Evolutionary conservation across 2,329 filamentous ascomycete species (phyloP).

Genomic region (Monosporascus sp.): DNA sequence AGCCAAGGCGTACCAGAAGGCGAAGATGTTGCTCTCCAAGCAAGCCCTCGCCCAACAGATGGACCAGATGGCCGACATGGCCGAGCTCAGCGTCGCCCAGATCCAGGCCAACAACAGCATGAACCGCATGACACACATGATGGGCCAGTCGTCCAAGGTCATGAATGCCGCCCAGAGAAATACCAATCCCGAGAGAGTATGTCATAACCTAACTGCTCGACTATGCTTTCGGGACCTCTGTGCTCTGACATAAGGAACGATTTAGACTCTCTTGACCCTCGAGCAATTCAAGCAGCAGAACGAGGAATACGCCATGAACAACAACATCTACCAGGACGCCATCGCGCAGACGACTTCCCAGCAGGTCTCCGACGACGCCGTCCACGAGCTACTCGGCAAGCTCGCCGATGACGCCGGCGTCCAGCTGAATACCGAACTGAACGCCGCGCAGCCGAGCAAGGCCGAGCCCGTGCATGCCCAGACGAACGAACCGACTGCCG

Average conservation of each 20-base stretch:
- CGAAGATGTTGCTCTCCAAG: slow-evolving; percentile 56
- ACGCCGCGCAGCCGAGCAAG: slow-evolving; percentile 47
- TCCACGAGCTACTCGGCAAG: slow-evolving; percentile 79
- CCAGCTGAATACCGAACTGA: slow-evolving; percentile 72
- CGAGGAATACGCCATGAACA: slow-evolving; percentile 59
- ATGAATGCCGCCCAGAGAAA: slow-evolving; percentile 54
- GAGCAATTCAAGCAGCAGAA: slow-evolving; percentile 58
- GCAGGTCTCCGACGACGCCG: slow-evolving; percentile 73
- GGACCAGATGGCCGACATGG: slow-evolving; percentile 61
- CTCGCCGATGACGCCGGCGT: slow-evolving; percentile 85
- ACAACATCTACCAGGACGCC: slow-evolving; percentile 79
- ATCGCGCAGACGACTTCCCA: slow-evolving; percentile 71
- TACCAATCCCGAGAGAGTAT: slow-evolving; percentile 52
- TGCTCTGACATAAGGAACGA: slow-evolving; percentile 1
- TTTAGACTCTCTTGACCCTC: slow-evolving; percentile 51
- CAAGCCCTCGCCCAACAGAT: slow-evolving; percentile 58
- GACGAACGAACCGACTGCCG: slow-evolving; percentile 63
- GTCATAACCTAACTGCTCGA: slow-evolving; percentile 2
- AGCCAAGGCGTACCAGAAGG: slow-evolving; percentile 58
- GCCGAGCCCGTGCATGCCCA: slow-evolving; percentile 46
- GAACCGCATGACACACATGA: slow-evolving; percentile 61
- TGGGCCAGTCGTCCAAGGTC: slow-evolving; percentile 52
- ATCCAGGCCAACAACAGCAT: slow-evolving; percentile 61
- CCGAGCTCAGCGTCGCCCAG: slow-evolving; percentile 53
- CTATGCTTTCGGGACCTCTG: background rate